These are phyloP conservation scores for Salix brachista DNA, from an alignment of 345 rosid species.

Conservation along the genomic window DNA sequence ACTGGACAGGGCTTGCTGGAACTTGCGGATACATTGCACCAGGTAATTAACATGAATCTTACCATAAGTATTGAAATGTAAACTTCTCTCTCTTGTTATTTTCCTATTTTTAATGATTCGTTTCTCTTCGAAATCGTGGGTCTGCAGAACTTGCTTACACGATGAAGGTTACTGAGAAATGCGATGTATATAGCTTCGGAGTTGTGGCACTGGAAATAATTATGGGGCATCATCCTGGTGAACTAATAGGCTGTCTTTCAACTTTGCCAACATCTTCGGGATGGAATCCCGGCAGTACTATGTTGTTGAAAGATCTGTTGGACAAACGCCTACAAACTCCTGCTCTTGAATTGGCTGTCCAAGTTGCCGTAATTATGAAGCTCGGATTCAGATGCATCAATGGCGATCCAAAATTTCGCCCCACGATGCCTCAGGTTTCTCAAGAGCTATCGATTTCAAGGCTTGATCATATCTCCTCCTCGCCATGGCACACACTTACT, in stretches of 20 bases:
- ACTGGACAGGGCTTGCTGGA: constrained; percentile 10
- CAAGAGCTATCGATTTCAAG: constrained; percentile 5
- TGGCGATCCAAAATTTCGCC: constrained; percentile 23
- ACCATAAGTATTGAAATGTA: neutral
- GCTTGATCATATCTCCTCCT: neutral
- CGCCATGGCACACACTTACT: neutral
- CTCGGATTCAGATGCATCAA: constrained; percentile 22
- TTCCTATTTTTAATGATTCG: neutral
- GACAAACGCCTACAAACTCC: constrained; percentile 28
- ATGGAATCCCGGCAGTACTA: neutral
- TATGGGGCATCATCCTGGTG: constrained; percentile 29
- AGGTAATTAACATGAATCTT: neutral
- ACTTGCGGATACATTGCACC: constrained; percentile 23
- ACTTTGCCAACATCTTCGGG: neutral
- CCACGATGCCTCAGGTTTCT: constrained; percentile 30
- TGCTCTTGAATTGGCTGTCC: constrained; percentile 7
- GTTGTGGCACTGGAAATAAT: constrained; percentile 27
- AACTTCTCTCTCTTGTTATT: neutral
- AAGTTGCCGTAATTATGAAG: constrained; percentile 14
- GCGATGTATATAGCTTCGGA: constrained; percentile 39
- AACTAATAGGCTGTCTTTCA: constrained; percentile 11
- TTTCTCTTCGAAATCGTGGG: neutral
- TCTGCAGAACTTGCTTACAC: constrained; percentile 39
- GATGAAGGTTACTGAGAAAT: constrained; percentile 28
- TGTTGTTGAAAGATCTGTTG: constrained; percentile 16